A percentile compares a stretch with the other conserved stretches of the same genome.
Conservation (phyloP, 352 stramenopile species). For the Pythium utonaiense region DNA sequence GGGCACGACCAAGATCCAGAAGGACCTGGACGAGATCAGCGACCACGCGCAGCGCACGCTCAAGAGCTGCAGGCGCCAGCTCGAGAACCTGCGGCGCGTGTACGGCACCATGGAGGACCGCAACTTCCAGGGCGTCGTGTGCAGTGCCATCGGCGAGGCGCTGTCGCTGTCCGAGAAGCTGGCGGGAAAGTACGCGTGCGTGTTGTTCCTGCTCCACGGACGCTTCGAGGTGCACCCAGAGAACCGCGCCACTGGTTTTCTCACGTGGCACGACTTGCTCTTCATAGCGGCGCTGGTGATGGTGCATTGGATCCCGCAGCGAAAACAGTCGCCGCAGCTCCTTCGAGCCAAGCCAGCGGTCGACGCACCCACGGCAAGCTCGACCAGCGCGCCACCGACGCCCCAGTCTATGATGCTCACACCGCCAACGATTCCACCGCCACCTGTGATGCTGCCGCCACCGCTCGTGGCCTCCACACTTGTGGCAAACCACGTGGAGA, state of each 20-base stretch:
- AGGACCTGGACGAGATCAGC: slow-evolving; percentile 84
- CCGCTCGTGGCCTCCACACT: not conserved
- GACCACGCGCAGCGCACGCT: slow-evolving; percentile 59
- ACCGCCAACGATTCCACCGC: slow-evolving; percentile 4
- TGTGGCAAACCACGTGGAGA: slow-evolving; percentile 35
- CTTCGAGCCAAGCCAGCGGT: slow-evolving; percentile 1
- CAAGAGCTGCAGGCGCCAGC: slow-evolving; percentile 70
- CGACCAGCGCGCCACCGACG: slow-evolving; percentile 1
- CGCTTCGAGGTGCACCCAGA: slow-evolving; percentile 72
- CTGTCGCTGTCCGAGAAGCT: slow-evolving; percentile 73
- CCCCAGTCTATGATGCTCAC: slow-evolving; percentile 8
- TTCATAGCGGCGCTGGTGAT: slow-evolving; percentile 73
- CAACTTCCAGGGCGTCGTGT: slow-evolving; percentile 68
- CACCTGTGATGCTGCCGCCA: slow-evolving; percentile 3
- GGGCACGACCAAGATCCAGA: slow-evolving; percentile 65
- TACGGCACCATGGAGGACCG: slow-evolving; percentile 72
- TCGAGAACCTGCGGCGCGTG: slow-evolving; percentile 78
- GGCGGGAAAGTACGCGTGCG: slow-evolving; percentile 71
- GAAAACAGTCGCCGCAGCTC: slow-evolving; percentile 35
- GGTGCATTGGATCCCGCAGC: slow-evolving; percentile 72
- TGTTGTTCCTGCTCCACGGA: slow-evolving; percentile 77
- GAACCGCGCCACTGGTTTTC: slow-evolving; percentile 46
- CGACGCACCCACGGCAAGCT: not conserved
- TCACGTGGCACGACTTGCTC: slow-evolving; percentile 64
- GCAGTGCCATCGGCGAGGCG: slow-evolving; percentile 41